These are phyloP conservation scores for Aspergillus terreus DNA, from an alignment of 2,329 filamentous ascomycete genomes.

Conservation along the genomic window DNA sequence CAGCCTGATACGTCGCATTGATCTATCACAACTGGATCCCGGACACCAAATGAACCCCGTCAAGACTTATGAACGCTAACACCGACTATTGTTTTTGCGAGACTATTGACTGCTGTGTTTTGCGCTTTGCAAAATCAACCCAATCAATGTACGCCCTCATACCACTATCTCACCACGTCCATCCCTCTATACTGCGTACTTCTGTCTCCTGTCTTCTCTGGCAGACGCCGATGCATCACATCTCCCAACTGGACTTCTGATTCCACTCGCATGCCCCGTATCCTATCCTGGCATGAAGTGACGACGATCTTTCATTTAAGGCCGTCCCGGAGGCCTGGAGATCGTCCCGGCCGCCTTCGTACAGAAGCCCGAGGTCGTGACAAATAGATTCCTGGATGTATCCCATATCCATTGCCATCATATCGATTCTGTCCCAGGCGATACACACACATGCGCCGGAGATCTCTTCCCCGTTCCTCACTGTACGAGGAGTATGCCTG, in stretches of 20 bases:
- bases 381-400: conserved; percentile 18
- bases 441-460: conserved; percentile 3
- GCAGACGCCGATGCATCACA: conserved; percentile 16
- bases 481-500: neutral
- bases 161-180: no score
- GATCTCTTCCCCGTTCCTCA: neutral
- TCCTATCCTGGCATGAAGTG: conserved; percentile 7
- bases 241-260: conserved; percentile 9
- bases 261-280: conserved; percentile 5
- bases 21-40: conserved; percentile 13
- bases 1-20: conserved; percentile 7
- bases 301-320: conserved; percentile 11
- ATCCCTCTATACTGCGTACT: no score
- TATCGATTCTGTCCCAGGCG: neutral
- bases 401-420: conserved; percentile 8
- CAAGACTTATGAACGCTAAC: neutral
- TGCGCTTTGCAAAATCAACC: neutral
- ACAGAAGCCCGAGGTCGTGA: conserved; percentile 10
- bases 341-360: conserved; percentile 12
- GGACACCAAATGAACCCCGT: neutral
- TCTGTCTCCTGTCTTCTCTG: neutral
- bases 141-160: neutral
- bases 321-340: conserved; percentile 13
- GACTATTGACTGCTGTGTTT: neutral
- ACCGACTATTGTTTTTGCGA: neutral